Evolutionary conservation across 345 rosid genomes (phyloP).

Genomic region (Populus ilicifolia): DNA sequence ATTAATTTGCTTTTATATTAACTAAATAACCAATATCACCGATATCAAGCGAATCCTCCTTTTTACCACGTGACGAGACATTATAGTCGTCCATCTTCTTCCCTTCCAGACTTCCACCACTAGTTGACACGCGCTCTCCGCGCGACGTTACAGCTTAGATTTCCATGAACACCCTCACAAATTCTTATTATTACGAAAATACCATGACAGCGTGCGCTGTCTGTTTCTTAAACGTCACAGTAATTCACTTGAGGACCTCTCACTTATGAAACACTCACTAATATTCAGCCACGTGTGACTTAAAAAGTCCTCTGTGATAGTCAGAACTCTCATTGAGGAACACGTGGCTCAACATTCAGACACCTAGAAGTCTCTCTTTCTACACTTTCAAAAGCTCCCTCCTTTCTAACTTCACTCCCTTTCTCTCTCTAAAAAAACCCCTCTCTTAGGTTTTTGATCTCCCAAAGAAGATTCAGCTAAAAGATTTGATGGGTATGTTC

Average conservation of each 20-base stretch:
- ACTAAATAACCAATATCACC: too few species aligned
- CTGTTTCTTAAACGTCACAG: constrained; percentile 10
- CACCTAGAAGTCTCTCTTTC: constrained; percentile 15
- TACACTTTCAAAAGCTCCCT: constrained; percentile 20
- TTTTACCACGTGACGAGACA: not conserved
- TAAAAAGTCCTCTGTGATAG: not conserved
- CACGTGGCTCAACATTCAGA: constrained; percentile 20
- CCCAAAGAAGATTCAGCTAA: constrained; percentile 3
- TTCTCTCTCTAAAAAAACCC: not conserved
- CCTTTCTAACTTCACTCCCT: constrained; percentile 12
- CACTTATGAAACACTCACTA: constrained; percentile 14
- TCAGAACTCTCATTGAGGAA: constrained; percentile 8
- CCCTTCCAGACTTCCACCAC: not conserved
- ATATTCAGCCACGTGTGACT: constrained; percentile 13
- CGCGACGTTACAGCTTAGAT: not conserved
- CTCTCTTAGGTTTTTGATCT: constrained; percentile 17
- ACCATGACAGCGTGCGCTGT: not conserved
- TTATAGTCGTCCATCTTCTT: not conserved
- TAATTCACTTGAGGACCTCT: constrained; percentile 8
- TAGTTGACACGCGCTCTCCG: not conserved
- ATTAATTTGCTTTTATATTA: too few species aligned
- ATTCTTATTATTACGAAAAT: not conserved
- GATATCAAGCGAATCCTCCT: too few species aligned
- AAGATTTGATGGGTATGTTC: not conserved
- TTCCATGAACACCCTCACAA: not conserved